A percentile compares a stretch with the other conserved stretches of the same genome.
phyloP scores from a whole-genome alignment of 306 rosid species.

The Gastrolobium villosum region DNA sequence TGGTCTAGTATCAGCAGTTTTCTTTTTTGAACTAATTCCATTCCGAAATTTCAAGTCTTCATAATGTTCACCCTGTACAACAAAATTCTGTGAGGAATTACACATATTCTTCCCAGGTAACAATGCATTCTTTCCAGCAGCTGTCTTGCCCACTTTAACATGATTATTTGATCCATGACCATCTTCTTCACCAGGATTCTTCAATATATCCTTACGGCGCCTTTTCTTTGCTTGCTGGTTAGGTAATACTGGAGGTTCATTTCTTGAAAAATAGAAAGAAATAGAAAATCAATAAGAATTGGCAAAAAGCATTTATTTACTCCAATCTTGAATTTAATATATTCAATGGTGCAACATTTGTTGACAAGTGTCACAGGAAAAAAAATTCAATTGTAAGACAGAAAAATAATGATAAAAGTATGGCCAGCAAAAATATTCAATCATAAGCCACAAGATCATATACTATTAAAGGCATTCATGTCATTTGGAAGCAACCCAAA shows the following conservation, averaged over 20 bases:
- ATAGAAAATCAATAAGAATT: constrained; percentile 41
- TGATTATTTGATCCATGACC: constrained; percentile 65
- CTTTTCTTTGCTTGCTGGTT: constrained; percentile 92
- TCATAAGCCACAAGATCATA: neutral
- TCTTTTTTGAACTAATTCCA: constrained; percentile 65
- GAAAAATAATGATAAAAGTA: constrained; percentile 15
- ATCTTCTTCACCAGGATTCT: constrained; percentile 71
- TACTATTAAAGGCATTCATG: constrained; percentile 4
- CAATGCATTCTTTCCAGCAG: constrained; percentile 62
- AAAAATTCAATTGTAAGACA: constrained; percentile 21
- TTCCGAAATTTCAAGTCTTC: constrained; percentile 66
- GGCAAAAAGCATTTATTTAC: constrained; percentile 24
- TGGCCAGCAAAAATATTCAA: neutral
- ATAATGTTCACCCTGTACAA: constrained; percentile 54
- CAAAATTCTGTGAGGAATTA: constrained; percentile 61
- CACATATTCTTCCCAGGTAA: constrained; percentile 59
- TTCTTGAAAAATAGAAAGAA: constrained; percentile 50
- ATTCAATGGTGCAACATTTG: constrained; percentile 3
- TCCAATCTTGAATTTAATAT: constrained; percentile 16
- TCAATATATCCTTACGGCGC: constrained; percentile 79
- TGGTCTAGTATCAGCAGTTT: constrained; percentile 65
- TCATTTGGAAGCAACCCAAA: neutral
- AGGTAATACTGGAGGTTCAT: constrained; percentile 71
- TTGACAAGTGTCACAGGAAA: constrained; percentile 10
- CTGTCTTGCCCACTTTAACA: constrained; percentile 70